These are phyloP conservation scores for Russula virescens DNA, from an alignment of 768 basidiomycete genomes.

Conservation along the genomic window DNA sequence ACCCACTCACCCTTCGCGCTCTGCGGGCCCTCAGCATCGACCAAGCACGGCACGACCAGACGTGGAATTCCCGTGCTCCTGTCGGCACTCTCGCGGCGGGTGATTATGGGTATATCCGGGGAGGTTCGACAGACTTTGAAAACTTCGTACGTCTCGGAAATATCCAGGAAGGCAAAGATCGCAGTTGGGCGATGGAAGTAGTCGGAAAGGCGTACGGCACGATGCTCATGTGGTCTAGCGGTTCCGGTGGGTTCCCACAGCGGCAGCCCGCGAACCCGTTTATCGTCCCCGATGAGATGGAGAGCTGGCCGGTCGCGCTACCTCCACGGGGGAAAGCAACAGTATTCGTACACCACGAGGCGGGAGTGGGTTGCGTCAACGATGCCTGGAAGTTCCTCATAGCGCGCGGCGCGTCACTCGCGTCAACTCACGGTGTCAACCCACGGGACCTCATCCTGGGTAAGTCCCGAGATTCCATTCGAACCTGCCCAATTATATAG, in stretches of 20 bases:
- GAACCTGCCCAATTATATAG: background rate
- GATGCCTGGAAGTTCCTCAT: slow-evolving; percentile 18
- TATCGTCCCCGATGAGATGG: slow-evolving; percentile 11
- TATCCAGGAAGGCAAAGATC: background rate
- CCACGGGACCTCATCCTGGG: slow-evolving; percentile 19
- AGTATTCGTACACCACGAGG: slow-evolving; percentile 15
- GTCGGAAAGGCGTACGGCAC: slow-evolving; percentile 16
- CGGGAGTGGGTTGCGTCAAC: slow-evolving; percentile 15
- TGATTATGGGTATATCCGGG: slow-evolving; percentile 20
- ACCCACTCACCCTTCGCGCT: slow-evolving; percentile 16
- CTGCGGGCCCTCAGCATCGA: slow-evolving; percentile 17
- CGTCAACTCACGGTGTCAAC: slow-evolving; percentile 11
- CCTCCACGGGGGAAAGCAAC: slow-evolving; percentile 14
- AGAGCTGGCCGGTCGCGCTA: slow-evolving; percentile 21
- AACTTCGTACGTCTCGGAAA: slow-evolving; percentile 21
- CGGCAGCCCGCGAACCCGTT: slow-evolving; percentile 13
- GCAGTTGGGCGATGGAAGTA: background rate
- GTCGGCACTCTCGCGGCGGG: slow-evolving; percentile 5
- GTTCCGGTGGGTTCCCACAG: slow-evolving; percentile 3
- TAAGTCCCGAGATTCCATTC: background rate
- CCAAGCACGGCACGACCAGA: slow-evolving; percentile 14
- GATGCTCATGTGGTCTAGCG: slow-evolving; percentile 6
- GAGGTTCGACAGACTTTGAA: slow-evolving; percentile 12
- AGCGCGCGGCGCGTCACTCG: slow-evolving; percentile 10
- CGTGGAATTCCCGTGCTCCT: slow-evolving; percentile 19